Base-by-base conservation (phyloP, 176 grass and related monocot genomes). In the barley (Hordeum vulgare) region DNA sequence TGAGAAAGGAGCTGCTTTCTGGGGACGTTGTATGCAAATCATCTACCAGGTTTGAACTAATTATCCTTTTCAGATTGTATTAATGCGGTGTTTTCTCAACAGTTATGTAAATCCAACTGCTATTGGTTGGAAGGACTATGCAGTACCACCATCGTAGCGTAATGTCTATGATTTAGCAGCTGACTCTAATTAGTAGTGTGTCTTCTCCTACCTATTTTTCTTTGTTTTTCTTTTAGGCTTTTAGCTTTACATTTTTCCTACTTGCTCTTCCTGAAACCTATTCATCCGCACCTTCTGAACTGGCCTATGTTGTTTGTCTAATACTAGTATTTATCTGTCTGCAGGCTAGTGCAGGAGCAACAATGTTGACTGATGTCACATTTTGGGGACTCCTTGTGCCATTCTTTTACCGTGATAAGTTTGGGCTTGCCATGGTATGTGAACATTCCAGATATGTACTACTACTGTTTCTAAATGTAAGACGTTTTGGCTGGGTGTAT, bases 361-460 rank as follows among this genome's bases (percentile, higher is more conserved):
- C 81, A 62, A 53, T 98, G 82, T 80, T 98, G 79, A 97, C 94
- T 36, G 94, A 94, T 85, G 4, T 85, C 44, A 89, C 88, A 81
- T 97, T 84, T 85, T 97, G 94, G 94, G 83, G 90, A 28, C 88
- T 97, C 24, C 94, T 97, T 47, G 94, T 97, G 78, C 94, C 94
- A 71, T 89, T 94, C 71, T 88, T 94, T 27, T 90, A 85, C 57
- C 78, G 61, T 83, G 81, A 85, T 73, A 61, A 79, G 66, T 90
- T 92, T 83, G 91, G 87, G 37, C 60, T 97, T 14, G 11, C 85
- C 3, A 17, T 86, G 80, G 94, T 97, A 87, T 61, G 90, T 89
- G 45, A 73, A 25, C 29, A 70, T 60, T 81, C 68, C 6, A 17
- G 49, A 72, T 74, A 7, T 74, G 4, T 27, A 41, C 1, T 26